phyloP scores from a whole-genome alignment of 305 asterid species.

The Solanum chacoense region DNA sequence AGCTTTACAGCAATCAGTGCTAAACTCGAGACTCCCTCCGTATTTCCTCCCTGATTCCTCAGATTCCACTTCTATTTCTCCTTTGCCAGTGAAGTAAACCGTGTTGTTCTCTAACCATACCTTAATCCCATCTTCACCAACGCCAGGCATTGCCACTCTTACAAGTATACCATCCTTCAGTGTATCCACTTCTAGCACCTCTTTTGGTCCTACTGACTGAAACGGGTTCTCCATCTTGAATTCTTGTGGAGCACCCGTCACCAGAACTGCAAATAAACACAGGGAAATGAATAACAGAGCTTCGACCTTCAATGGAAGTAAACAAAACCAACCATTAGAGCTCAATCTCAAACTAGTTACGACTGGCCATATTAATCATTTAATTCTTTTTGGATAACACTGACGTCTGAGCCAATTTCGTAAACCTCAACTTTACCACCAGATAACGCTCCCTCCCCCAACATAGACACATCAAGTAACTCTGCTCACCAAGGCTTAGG shows the following conservation, averaged over 20 bases:
- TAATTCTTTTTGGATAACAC: background rate
- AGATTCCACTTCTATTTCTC: conserved; percentile 7
- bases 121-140: conserved; percentile 16
- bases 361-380: background rate
- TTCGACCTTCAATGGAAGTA: background rate
- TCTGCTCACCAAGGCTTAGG: background rate
- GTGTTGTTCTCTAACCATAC: conserved; percentile 21
- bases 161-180: conserved; percentile 14
- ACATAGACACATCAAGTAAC: background rate
- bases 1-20: conserved; percentile 8
- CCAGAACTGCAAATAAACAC: conserved; percentile 3
- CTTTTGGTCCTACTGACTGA: conserved; percentile 17
- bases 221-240: conserved; percentile 24
- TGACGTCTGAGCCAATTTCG: background rate
- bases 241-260: conserved; percentile 8
- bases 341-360: background rate
- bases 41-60: conserved; percentile 13
- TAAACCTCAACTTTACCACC: background rate
- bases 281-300: background rate
- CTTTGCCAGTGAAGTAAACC: conserved; percentile 14
- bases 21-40: conserved; percentile 20
- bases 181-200: conserved; percentile 10
- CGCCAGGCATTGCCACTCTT: conserved; percentile 19
- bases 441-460: background rate
- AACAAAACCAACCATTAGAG: background rate